Evolutionary conservation across 768 basidiomycete genomes (phyloP), one percentile per base, ranked within the genome.

Genomic region (Gymnopilus junonius): DNA sequence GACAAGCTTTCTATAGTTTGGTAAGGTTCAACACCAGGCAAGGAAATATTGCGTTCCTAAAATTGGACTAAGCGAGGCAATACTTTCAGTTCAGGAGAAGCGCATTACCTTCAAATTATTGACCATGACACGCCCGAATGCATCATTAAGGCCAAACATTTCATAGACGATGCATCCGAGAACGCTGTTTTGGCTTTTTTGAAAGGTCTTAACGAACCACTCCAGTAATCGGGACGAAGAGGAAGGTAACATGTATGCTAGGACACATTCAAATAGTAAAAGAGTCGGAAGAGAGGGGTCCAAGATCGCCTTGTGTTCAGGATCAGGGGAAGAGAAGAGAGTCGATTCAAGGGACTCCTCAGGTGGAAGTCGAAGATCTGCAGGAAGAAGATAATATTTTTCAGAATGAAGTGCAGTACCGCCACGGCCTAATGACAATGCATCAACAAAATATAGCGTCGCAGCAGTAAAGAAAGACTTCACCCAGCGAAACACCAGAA

Each of bases 101-200:
- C 7, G 17, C 25, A 79, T 61, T 65, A 93, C 95, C 80, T 84
- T 87, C 53, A 98, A 81, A 75, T 99, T 99, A 48, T 85, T 85
- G 59, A 90, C 77, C 95, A 99, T 98, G 21, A 99, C 92, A 31
- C 83, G 83, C n/a, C 97, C 97, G 76, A 99, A 99, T 0, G 87
- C 70, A 71, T 98, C 97, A 20, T 87, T 82, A 4, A 98, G 79
- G 1, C 89, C 91, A 71, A 94, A 96, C 92, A 98, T 98, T 73
- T 98, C 97, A 70, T 99, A 98, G 17, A 95, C 83, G 8, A 94
- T 75, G 2, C 82, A 85, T 27, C 87, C 88, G 1, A 87, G 77
- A 1, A 79, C 70, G 6, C 73, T 72, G 11, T 59, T 64, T 29
- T 67, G 57, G 20, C 39, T 48, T n/a, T 50, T 61, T 25, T 77